Conservation (phyloP, 768 basidiomycete genomes). For the Podaxis sp. region DNA sequence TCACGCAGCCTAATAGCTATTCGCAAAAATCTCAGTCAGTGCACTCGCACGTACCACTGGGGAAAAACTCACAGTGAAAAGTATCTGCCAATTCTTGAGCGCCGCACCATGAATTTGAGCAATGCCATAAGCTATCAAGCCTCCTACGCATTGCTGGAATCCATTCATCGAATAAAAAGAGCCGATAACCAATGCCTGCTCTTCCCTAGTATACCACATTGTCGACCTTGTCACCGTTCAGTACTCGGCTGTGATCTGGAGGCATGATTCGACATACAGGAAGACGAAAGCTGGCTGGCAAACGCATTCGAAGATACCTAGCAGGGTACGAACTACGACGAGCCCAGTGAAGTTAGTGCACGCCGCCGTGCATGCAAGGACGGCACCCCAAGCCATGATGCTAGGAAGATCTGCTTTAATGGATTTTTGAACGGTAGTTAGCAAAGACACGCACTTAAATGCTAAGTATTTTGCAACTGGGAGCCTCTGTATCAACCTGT, state of each 20-base stretch:
- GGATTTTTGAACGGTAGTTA: not conserved
- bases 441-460: slow-evolving; percentile 32
- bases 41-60: not conserved
- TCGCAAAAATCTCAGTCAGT: slow-evolving; percentile 7
- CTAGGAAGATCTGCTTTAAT: slow-evolving; percentile 18
- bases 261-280: slow-evolving; percentile 27
- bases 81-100: slow-evolving; percentile 51
- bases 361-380: slow-evolving; percentile 48
- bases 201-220: slow-evolving; percentile 53
- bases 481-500: slow-evolving; percentile 45
- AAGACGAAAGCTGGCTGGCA: slow-evolving; percentile 50
- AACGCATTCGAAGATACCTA: slow-evolving; percentile 47
- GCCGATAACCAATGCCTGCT: slow-evolving; percentile 47
- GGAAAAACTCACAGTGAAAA: slow-evolving; percentile 34
- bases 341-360: slow-evolving; percentile 45
- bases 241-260: not conserved
- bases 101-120: slow-evolving; percentile 39
- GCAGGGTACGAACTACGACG: slow-evolving; percentile 45
- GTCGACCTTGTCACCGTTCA: slow-evolving; percentile 32
- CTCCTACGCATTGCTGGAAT: slow-evolving; percentile 48
- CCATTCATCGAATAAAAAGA: slow-evolving; percentile 49
- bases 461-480: slow-evolving; percentile 51
- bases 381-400: slow-evolving; percentile 43
- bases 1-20: slow-evolving; percentile 43
- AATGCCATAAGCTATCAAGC: slow-evolving; percentile 50